Evolutionary conservation across 176 grass and related monocot genomes (phyloP), one percentile per base, ranked within the genome.

Genomic region (Alopecurus myosuroides): DNA sequence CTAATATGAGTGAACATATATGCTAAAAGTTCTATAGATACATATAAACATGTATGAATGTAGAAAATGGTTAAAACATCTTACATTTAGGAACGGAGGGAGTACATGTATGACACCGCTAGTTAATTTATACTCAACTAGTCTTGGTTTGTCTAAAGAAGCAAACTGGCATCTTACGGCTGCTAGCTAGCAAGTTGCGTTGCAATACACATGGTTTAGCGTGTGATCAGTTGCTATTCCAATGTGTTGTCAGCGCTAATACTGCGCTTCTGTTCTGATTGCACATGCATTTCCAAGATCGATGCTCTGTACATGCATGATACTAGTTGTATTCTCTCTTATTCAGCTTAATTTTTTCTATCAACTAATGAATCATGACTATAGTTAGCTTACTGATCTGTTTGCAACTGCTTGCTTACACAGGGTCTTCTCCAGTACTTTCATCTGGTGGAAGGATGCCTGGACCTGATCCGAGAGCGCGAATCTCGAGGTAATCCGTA

Each of bases 381-480:
- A 25, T 46, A 18, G 28, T 1, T 53, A 20, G 29, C 26, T n/a
- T 9, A 18, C 2, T 62, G n/a, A 9, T 25, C n/a, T n/a, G n/a
- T n/a, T 22, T 60, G 76, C 34, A 40, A 39, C 35, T n/a, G n/a
- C n/a, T n/a, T 30, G 12, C 11, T 60, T 58, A 12, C 48, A 5
- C 86, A 94, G 95, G 95, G 95, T 10, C 79, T 98, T 46, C 85
- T 98, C 9, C 95, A 92, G 13, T 98, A 98, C 61, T 98, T 95
- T 75, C 79, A 66, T 7, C 83, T 98, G 60, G 93, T 95, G 42
- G 95, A 98, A 29, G 95, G 95, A 0, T 98, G 95, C 80, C 72
- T 98, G 28, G 86, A 88, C 71, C 26, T 98, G 36, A 95, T 98
- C 42, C 50, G 80, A 7, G 53, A 65, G 25, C 92, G 87, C 22